Percentiles rank a stretch among this genome's conserved stretches.
Conservation (phyloP, 2,329 filamentous ascomycete genomes). For the Cryphonectria naterciae region DNA sequence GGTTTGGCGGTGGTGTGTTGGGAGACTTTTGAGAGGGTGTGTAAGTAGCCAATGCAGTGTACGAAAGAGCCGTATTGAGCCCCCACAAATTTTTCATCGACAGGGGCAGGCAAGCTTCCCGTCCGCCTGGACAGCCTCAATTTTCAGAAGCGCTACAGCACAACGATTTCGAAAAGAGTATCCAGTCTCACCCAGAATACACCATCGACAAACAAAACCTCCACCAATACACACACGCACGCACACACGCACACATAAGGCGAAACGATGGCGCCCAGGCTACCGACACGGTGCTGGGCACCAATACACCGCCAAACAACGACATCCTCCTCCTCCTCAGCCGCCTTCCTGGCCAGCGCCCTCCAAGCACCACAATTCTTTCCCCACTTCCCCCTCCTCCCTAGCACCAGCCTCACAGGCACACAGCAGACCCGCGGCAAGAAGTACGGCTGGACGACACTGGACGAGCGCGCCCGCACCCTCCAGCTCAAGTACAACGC, state of each 20-base stretch:
- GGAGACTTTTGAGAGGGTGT: neutral
- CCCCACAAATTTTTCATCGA: conserved; percentile 22
- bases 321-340: conserved; percentile 19
- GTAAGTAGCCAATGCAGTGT: neutral
- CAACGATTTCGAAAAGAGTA: neutral
- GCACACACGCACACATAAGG: neutral
- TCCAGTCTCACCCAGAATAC: neutral
- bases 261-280: conserved; percentile 49
- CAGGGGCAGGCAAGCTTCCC: conserved; percentile 25
- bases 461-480: conserved; percentile 44
- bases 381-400: conserved; percentile 45
- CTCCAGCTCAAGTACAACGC: conserved; percentile 66
- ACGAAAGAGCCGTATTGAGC: neutral
- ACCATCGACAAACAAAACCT: conserved; percentile 6
- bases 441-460: conserved; percentile 65
- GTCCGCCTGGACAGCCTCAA: conserved; percentile 19
- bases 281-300: conserved; percentile 50
- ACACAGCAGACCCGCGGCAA: conserved; percentile 46
- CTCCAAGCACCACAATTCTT: conserved; percentile 23
- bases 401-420: conserved; percentile 35
- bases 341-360: conserved; percentile 35
- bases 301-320: conserved; percentile 38
- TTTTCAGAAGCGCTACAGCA: conserved; percentile 11
- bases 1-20: neutral
- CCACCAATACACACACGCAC: neutral